phyloP scores from a whole-genome alignment of 108 stramenopile species.

The Epithemia pelagica region DNA sequence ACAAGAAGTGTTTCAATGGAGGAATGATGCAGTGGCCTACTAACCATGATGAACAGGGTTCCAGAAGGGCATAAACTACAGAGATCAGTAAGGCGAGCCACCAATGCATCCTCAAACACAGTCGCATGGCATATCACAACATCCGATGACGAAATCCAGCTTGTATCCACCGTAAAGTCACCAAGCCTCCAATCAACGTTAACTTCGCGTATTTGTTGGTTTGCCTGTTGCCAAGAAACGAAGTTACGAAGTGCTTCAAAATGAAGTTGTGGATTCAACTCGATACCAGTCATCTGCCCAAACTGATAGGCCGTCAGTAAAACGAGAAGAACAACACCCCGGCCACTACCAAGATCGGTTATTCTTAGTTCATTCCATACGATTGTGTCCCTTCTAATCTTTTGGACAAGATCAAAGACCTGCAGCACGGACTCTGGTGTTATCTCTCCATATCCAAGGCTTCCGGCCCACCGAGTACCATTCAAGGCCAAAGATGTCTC shows the following conservation, averaged over 20 bases:
- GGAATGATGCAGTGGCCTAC: not conserved
- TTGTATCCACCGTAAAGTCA: not conserved
- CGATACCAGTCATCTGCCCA: slow-evolving; percentile 1
- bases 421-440: not conserved
- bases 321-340: slow-evolving; percentile 6
- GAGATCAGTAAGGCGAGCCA: not conserved
- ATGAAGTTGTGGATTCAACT: slow-evolving; percentile 1
- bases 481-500: not conserved
- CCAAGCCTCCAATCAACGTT: slow-evolving; percentile 2
- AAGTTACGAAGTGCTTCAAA: not conserved
- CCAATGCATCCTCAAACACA: slow-evolving; percentile 6
- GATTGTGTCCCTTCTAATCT: not conserved
- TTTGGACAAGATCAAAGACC: not conserved
- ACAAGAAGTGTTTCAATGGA: not conserved
- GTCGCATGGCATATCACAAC: slow-evolving; percentile 9
- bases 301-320: not conserved
- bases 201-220: not conserved
- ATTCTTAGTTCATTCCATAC: not conserved
- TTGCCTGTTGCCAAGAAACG: not conserved
- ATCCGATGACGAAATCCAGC: not conserved
- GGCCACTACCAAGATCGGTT: slow-evolving; percentile 9
- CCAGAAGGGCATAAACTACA: not conserved
- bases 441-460: slow-evolving; percentile 12
- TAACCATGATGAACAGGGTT: slow-evolving; percentile 5
- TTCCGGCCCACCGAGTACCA: not conserved